A percentile compares a stretch with the other conserved stretches of the same genome.
Conservation (phyloP, 805 yeast species). For the Candida germanica region DNA sequence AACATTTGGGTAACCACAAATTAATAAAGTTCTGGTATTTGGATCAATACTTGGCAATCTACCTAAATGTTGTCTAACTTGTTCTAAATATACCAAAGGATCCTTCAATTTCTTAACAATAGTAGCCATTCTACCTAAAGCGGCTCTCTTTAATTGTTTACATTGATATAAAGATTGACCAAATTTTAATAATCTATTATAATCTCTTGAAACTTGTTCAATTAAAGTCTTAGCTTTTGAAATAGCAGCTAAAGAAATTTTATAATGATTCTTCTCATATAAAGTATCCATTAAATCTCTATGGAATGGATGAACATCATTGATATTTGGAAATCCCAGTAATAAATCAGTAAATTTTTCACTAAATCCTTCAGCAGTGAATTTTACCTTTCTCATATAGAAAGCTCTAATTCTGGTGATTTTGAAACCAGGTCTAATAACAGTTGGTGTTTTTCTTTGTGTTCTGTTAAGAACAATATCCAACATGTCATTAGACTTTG, state of each 20-base stretch:
- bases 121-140: slow-evolving; percentile 99
- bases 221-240: slow-evolving; percentile 90
- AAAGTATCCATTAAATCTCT: slow-evolving; percentile 96
- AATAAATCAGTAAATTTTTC: slow-evolving; percentile 88
- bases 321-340: slow-evolving; percentile 90
- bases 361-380: slow-evolving; percentile 91
- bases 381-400: slow-evolving; percentile 97
- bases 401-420: slow-evolving; percentile 95
- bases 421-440: slow-evolving; percentile 92
- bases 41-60: slow-evolving; percentile 98
- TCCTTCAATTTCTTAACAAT: slow-evolving; percentile 93
- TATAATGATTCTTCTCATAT: slow-evolving; percentile 97
- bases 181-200: slow-evolving; percentile 87
- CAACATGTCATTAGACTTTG: slow-evolving; percentile 86
- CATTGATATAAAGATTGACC: slow-evolving; percentile 98
- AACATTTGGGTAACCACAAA: slow-evolving; percentile 98
- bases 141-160: slow-evolving; percentile 97
- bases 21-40: slow-evolving; percentile 93
- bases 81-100: slow-evolving; percentile 89
- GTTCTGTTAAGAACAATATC: slow-evolving; percentile 96
- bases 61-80: slow-evolving; percentile 98
- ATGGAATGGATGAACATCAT: slow-evolving; percentile 98
- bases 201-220: slow-evolving; percentile 96
- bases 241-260: slow-evolving; percentile 91
- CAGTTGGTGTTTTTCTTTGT: slow-evolving; percentile 99